Evolutionary conservation across 2,329 filamentous ascomycete species (phyloP).

Genomic region (Endothia cerciana): DNA sequence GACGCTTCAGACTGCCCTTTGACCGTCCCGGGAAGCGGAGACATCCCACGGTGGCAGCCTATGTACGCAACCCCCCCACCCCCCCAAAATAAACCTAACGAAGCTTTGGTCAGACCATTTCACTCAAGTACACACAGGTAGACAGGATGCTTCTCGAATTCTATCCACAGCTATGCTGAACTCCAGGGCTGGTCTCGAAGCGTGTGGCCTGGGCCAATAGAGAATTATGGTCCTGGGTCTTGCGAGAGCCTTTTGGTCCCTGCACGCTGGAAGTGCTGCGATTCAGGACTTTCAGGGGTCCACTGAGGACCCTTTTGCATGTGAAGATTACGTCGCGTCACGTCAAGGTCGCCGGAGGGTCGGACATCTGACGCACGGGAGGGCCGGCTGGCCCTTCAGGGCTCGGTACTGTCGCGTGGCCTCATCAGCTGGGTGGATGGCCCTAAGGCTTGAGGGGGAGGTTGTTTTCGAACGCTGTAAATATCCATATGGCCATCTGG

Average conservation of each 20-base stretch:
- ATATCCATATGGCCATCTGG: neutral
- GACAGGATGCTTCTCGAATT: too few species aligned
- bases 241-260: neutral
- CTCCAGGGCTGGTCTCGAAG: too few species aligned
- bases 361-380: neutral
- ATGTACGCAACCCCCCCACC: neutral
- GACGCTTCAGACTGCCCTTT: too few species aligned
- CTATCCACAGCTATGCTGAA: too few species aligned
- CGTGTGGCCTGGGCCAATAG: too few species aligned
- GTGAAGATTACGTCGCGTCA: constrained; percentile 17
- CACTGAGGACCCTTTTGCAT: neutral
- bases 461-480: neutral
- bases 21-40: constrained; percentile 3
- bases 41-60: neutral
- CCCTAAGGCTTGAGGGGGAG: neutral
- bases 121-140: too few species aligned
- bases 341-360: constrained; percentile 2
- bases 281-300: neutral
- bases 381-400: neutral
- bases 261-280: neutral
- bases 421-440: neutral
- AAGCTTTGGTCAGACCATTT: neutral
- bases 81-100: too few species aligned
- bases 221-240: neutral
- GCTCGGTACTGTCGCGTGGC: constrained; percentile 5